Evolutionary conservation across 192 early-diverging fungal species (phyloP), one percentile per base, ranked within the genome.

Genomic region (Umbelopsis sp.): DNA sequence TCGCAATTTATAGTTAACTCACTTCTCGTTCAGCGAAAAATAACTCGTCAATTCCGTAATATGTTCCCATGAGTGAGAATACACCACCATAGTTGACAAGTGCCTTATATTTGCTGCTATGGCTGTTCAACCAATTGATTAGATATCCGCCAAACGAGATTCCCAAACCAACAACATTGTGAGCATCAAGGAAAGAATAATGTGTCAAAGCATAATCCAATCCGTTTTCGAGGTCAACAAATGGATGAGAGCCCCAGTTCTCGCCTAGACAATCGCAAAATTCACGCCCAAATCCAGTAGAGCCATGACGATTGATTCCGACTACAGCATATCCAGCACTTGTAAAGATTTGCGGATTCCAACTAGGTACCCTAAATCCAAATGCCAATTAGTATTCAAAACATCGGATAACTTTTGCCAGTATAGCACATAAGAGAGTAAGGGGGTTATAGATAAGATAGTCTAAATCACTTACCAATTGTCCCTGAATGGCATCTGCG

Each of bases 141-240:
- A 90, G 88, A 71, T 87, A 92, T n/a, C 91, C 91, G 68, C 91
- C 91, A 72, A 90, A 92, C 2, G 86, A 88, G 1, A 88, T 88
- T 37, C 91, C 91, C 30, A 91, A 69, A 20, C 80, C 90, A 33
- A 80, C 78, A 52, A 91, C 71, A 9, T 85, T 75, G 0, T 41
- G 41, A 11, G 65, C 25, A 70, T 91, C 90, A 46, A 92, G 85
- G 35, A 72, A 87, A 3, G 22, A 37, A 70, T 82, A 78, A 11
- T 75, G 64, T 15, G 69, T 75, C 30, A 90, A 41, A 11, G 86
- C 71, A 68, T 87, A 81, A 61, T 86, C 81, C 44, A 92, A 68
- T 11, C 90, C 89, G 67, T 81, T 85, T 86, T 91, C 90, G 68
- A 92, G 64, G 61, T 91, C 90, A 67, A 86, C 74, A 64, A 90